These are phyloP conservation scores for Auxenochlorella pyrenoidosa DNA, from an alignment of 139 green algal species.

Conservation along the genomic window DNA sequence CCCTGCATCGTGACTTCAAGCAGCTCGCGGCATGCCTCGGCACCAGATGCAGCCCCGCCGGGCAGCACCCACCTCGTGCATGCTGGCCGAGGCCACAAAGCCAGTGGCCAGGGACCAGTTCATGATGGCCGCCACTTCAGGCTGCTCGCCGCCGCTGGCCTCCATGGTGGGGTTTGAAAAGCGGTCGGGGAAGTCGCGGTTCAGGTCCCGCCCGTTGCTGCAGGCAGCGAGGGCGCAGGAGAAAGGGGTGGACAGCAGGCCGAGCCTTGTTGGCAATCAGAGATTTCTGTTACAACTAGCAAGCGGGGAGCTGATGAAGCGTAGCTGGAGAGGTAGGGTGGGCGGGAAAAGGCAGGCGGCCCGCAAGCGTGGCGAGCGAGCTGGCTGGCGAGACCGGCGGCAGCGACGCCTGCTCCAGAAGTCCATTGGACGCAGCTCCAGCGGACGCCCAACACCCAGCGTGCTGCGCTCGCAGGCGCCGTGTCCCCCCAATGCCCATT, in stretches of 20 bases:
- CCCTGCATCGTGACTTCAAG: no score
- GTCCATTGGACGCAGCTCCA: background rate
- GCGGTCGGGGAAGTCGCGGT: constrained; percentile 93
- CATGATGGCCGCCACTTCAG: constrained; percentile 83
- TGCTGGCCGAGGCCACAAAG: constrained; percentile 67
- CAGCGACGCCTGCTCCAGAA: background rate
- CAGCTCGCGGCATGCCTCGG: no score
- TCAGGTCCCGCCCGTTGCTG: constrained; percentile 79
- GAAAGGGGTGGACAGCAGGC: no score
- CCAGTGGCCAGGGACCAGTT: constrained; percentile 58
- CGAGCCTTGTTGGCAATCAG: no score
- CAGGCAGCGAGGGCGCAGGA: background rate
- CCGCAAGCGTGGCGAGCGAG: no score
- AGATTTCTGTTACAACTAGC: background rate
- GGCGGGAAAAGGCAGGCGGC: background rate
- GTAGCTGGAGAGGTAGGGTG: background rate
- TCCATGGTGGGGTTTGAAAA: constrained; percentile 29
- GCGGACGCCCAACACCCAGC: background rate
- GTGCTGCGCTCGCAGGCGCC: no score
- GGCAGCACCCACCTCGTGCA: constrained; percentile 70
- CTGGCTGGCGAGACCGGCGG: no score
- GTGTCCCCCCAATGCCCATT: no score
- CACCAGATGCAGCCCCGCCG: no score
- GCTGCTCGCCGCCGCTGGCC: constrained; percentile 63
- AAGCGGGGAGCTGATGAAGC: background rate